Base-by-base conservation (phyloP, 345 rosid genomes). In the Acer campestre region DNA sequence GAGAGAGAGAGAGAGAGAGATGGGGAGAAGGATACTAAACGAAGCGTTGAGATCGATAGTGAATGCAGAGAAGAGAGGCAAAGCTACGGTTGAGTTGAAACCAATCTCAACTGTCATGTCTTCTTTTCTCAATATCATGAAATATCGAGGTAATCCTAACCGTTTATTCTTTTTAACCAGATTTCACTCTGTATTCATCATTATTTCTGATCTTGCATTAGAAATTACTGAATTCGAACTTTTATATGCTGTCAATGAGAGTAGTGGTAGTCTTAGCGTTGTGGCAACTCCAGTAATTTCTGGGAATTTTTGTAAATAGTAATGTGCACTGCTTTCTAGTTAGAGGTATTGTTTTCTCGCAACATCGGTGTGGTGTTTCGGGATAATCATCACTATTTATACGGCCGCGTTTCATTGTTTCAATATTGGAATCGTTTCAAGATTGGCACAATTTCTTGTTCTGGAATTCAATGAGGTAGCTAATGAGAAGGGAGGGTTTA, bases 11-110 rank as follows among this genome's bases (percentile, higher is more conserved):
- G 82, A 71, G 78, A 63, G 76, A 70, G 82, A 72, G 75, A 94
- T 93, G 99, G 99, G 99, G 73, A 86, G 98, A 82, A 93, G 94
- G 71, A 92, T 92, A 78, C 61, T 95, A 84, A 93, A 91, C 80
- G 90, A 96, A 31, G 99, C 98, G 18, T 80, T 96, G 88, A 91
- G 98, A 76, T 51, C 88, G 73, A 88, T 94, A 2, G 99, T 96
- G 83, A 96, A 96, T 75, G 98, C 97, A 0, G 97, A 96, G 81
- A 96, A 66, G 85, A 87, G 98, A 63, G 88, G 86, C 17, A 96
- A 93, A 83, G 88, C 93, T 25, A 80, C 89, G 1, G 98, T 96
- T 73, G 94, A 94, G 62, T 46, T 96, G 77, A 82, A 88, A 75
- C 99, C 99, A 13, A 83, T 94, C 85, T 96, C 99, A 70, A 86